Conservation (phyloP, 1,284 basidiomycete genomes). For the Fomitopsis betulina region DNA sequence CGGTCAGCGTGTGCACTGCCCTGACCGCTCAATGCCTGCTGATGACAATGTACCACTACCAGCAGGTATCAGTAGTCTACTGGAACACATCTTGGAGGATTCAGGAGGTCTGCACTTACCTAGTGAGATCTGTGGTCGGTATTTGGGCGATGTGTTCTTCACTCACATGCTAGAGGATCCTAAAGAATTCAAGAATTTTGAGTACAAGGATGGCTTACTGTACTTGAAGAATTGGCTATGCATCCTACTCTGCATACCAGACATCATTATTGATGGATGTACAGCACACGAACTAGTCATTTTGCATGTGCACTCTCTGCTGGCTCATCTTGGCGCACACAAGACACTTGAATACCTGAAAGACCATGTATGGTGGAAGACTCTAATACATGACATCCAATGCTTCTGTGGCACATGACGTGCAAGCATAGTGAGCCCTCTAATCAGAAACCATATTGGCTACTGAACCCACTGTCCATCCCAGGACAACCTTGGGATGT, state of each 20-base stretch:
- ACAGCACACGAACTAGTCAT: constrained; percentile 21
- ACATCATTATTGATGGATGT: constrained; percentile 13
- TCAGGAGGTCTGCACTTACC: constrained; percentile 13
- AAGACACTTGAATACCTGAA: constrained; percentile 22
- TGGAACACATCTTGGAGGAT: background rate
- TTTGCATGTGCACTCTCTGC: constrained; percentile 21
- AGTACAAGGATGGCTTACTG: constrained; percentile 14
- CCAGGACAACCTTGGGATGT: constrained; percentile 22
- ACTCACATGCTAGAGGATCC: constrained; percentile 5
- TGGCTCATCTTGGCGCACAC: constrained; percentile 22
- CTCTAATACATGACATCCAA: constrained; percentile 16
- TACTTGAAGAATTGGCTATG: constrained; percentile 11
- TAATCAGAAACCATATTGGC: constrained; percentile 20
- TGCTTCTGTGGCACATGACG: constrained; percentile 17
- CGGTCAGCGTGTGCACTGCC: no score
- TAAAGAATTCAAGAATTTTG: constrained; percentile 17
- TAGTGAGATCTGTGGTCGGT: constrained; percentile 5
- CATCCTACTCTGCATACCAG: constrained; percentile 26
- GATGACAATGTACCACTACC: no score
- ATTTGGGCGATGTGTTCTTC: constrained; percentile 12
- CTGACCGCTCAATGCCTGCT: no score
- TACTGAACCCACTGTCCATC: constrained; percentile 17
- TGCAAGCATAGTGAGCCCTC: constrained; percentile 20
- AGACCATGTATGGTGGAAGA: constrained; percentile 27
- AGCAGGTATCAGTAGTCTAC: no score